phyloP scores from a whole-genome alignment of 768 basidiomycete genomes.

The Omphalotus guepiniiformis region DNA sequence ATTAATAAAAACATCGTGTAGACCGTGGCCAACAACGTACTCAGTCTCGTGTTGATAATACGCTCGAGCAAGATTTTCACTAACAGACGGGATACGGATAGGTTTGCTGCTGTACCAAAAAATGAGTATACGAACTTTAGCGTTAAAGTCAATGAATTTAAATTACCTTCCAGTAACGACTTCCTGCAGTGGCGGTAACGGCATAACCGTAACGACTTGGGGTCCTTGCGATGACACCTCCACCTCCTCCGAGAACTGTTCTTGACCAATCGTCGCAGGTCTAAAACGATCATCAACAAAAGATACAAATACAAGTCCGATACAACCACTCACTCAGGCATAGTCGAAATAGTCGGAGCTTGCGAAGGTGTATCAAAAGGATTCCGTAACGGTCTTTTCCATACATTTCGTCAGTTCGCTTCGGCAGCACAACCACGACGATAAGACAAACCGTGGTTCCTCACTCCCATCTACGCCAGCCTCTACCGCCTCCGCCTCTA shows the following conservation, averaged over 20 bases:
- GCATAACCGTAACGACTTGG: slow-evolving; percentile 31
- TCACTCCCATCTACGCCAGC: no score
- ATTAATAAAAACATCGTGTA: neutral
- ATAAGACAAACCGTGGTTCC: no score
- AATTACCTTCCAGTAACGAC: slow-evolving; percentile 34
- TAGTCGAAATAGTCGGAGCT: no score
- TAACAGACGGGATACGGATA: neutral
- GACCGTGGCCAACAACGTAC: neutral
- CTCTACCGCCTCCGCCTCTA: no score
- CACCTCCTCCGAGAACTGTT: neutral
- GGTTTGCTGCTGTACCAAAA: no score
- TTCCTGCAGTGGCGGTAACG: slow-evolving; percentile 37
- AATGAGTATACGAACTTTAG: slow-evolving; percentile 24
- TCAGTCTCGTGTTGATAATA: slow-evolving; percentile 2
- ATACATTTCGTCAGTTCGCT: no score
- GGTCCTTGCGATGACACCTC: neutral
- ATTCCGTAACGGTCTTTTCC: neutral
- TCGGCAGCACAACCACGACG: no score
- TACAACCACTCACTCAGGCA: no score
- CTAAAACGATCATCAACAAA: neutral
- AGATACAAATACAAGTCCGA: slow-evolving; percentile 27
- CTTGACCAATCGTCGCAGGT: neutral
- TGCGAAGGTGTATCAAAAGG: slow-evolving; percentile 28
- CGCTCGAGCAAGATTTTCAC: no score
- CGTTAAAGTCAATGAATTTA: slow-evolving; percentile 14